These are phyloP conservation scores for Aspergillus floridensis DNA, from an alignment of 2,329 filamentous ascomycete species.

Conservation along the genomic window DNA sequence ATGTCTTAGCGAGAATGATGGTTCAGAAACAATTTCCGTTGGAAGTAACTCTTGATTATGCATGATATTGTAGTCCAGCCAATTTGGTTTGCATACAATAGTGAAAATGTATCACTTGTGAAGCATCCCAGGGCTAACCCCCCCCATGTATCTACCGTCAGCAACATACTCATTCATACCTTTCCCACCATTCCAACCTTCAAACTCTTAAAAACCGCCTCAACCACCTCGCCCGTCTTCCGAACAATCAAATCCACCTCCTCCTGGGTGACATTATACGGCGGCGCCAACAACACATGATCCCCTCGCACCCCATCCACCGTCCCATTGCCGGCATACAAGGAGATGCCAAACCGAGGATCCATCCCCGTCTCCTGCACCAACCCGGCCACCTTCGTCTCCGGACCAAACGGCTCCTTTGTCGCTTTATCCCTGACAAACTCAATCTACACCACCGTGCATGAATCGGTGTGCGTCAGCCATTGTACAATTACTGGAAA, in stretches of 20 bases:
- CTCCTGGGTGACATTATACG: conserved; percentile 60
- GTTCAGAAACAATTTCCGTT: background rate
- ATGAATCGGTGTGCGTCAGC: background rate
- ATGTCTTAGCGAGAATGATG: background rate
- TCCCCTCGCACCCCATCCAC: conserved; percentile 62
- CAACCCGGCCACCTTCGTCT: conserved; percentile 45
- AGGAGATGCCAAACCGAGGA: conserved; percentile 49
- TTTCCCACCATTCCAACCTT: background rate
- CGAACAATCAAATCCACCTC: conserved; percentile 59
- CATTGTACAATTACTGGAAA: no score
- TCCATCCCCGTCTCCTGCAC: conserved; percentile 52
- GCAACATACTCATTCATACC: background rate
- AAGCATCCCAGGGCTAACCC: no score
- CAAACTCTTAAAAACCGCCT: conserved; percentile 45
- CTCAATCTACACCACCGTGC: conserved; percentile 44
- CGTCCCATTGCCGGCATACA: conserved; percentile 65
- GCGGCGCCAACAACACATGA: conserved; percentile 67
- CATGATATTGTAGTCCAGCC: no score
- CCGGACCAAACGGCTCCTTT: conserved; percentile 54
- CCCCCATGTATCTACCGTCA: background rate
- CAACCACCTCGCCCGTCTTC: conserved; percentile 51
- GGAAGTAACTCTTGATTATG: background rate
- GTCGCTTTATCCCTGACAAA: conserved; percentile 56
- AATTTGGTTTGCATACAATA: no score
- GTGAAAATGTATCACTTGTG: no score